These are phyloP conservation scores for Ganoderma sinense DNA, from an alignment of 1,284 basidiomycete genomes.

Conservation along the genomic window DNA sequence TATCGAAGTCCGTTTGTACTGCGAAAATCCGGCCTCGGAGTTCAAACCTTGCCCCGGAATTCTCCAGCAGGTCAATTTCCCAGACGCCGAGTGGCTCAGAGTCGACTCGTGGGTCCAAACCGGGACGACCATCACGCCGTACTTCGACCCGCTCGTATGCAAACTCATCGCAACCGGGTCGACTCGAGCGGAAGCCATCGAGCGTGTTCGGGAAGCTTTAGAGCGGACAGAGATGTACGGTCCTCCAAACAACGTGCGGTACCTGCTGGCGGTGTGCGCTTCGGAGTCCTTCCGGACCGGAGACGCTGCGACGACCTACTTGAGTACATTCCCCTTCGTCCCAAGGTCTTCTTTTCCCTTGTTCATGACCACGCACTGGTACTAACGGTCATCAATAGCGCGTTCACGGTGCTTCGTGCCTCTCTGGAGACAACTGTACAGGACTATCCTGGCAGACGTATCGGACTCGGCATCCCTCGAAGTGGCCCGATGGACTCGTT, in stretches of 20 bases:
- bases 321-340: constrained; percentile 53
- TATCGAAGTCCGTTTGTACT: constrained; percentile 73
- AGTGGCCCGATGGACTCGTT: constrained; percentile 73
- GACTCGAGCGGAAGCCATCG: constrained; percentile 51
- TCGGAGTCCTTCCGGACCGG: constrained; percentile 53
- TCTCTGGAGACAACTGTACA: constrained; percentile 72
- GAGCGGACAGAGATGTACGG: constrained; percentile 50
- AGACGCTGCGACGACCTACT: constrained; percentile 61
- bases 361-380: background rate
- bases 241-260: constrained; percentile 65
- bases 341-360: constrained; percentile 45
- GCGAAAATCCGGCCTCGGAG: constrained; percentile 66
- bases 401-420: constrained; percentile 62
- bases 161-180: constrained; percentile 59
- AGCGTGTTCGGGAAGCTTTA: constrained; percentile 47
- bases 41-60: constrained; percentile 72
- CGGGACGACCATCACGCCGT: constrained; percentile 60
- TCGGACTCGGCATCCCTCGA: constrained; percentile 70
- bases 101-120: constrained; percentile 61
- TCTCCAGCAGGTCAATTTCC: constrained; percentile 61
- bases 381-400: constrained; percentile 39
- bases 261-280: constrained; percentile 54
- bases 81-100: constrained; percentile 54
- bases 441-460: constrained; percentile 65
- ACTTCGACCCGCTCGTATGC: constrained; percentile 65